Evolutionary conservation across 768 basidiomycete genomes (phyloP).

Genomic region (Termitomyces sp.): DNA sequence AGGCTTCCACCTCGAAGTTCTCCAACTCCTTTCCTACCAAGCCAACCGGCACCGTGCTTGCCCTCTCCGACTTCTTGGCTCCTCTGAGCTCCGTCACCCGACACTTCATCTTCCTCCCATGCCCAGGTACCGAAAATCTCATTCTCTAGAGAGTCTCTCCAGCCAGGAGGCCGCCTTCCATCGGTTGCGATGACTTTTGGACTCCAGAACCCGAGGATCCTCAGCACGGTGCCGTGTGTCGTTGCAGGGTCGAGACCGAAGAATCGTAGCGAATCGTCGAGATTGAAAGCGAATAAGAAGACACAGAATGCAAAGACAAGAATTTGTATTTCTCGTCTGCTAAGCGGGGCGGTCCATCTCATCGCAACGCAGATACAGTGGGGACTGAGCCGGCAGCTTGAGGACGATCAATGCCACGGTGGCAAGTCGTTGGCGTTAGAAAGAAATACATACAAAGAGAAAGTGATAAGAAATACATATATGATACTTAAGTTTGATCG

Average conservation of each 20-base stretch:
- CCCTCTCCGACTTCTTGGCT: constrained; percentile 35
- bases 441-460: background rate
- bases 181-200: constrained; percentile 33
- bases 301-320: constrained; percentile 57
- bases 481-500: too few species aligned
- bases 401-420: background rate
- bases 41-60: constrained; percentile 41
- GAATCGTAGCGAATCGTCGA: constrained; percentile 56
- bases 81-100: constrained; percentile 47
- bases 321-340: constrained; percentile 67
- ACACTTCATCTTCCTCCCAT: constrained; percentile 57
- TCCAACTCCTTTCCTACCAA: constrained; percentile 25
- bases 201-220: constrained; percentile 32
- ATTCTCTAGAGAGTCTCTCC: constrained; percentile 53
- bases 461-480: background rate
- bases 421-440: background rate
- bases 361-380: constrained; percentile 22
- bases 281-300: constrained; percentile 70
- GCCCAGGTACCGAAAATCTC: constrained; percentile 66
- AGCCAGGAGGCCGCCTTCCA: constrained; percentile 43
- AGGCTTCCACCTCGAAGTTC: constrained; percentile 19
- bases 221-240: constrained; percentile 30
- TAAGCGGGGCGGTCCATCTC: constrained; percentile 63
- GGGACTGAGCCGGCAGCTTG: background rate
- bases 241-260: constrained; percentile 39